Percentiles rank a stretch among this genome's conserved stretches.
These are phyloP conservation scores for Sporobolomyces phaffii DNA, from an alignment of 768 basidiomycete genomes.

Conservation along the genomic window DNA sequence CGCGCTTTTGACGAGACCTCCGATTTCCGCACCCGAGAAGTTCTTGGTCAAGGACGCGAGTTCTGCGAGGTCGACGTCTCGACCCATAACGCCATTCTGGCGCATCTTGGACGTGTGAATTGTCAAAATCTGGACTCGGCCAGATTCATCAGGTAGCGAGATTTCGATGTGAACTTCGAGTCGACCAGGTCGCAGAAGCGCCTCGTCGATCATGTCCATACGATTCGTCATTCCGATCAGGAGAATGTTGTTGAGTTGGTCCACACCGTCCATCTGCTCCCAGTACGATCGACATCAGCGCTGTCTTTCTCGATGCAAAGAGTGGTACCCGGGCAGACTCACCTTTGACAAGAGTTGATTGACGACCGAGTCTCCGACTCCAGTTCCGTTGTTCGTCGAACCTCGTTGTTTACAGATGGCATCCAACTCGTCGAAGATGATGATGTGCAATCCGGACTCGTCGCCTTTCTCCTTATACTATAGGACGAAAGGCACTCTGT, in stretches of 20 bases:
- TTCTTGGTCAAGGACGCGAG: slow-evolving; percentile 85
- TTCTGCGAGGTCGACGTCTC: slow-evolving; percentile 73
- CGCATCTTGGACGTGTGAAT: slow-evolving; percentile 97
- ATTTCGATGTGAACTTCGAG: slow-evolving; percentile 99
- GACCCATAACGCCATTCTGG: slow-evolving; percentile 78
- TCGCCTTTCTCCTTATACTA: slow-evolving; percentile 97
- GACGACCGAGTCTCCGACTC: slow-evolving; percentile 97
- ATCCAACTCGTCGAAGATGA: slow-evolving; percentile 98
- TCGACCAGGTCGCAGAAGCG: slow-evolving; percentile 91
- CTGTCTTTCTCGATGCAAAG: neutral
- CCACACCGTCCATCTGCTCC: slow-evolving; percentile 92
- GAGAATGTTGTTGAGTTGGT: slow-evolving; percentile 96
- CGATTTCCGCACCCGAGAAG: slow-evolving; percentile 94
- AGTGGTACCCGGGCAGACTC: slow-evolving; percentile 20
- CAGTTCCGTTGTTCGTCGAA: slow-evolving; percentile 79
- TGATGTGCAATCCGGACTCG: slow-evolving; percentile 94
- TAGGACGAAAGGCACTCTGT: too few relatives aligned
- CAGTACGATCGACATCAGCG: too few relatives aligned
- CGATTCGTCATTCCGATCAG: slow-evolving; percentile 99
- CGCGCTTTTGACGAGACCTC: slow-evolving; percentile 92
- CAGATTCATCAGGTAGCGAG: slow-evolving; percentile 87
- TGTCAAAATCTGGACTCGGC: slow-evolving; percentile 83
- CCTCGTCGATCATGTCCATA: slow-evolving; percentile 97
- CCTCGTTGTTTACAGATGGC: slow-evolving; percentile 99
- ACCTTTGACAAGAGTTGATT: slow-evolving; percentile 97